Evolutionary conservation across 1,284 basidiomycete species (phyloP).

Genomic region (Trichosporon sp.): DNA sequence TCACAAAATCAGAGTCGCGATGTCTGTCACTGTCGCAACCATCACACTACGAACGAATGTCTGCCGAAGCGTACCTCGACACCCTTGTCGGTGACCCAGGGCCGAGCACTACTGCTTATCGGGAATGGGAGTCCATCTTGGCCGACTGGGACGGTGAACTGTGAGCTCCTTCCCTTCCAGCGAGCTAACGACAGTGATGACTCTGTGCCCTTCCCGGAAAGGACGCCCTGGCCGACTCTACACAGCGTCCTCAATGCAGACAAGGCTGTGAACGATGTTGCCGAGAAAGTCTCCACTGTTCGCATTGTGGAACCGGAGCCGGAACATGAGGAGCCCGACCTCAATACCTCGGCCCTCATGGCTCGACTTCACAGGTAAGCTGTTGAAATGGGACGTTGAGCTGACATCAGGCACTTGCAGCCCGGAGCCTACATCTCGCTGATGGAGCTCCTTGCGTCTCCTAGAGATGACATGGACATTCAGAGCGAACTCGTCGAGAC

Average conservation of each 20-base stretch:
- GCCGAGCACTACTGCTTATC: slow-evolving; percentile 9
- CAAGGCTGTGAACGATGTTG: background rate
- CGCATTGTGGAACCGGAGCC: background rate
- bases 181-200: background rate
- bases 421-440: slow-evolving; percentile 31
- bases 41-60: slow-evolving; percentile 11
- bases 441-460: slow-evolving; percentile 30
- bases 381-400: background rate
- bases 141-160: background rate
- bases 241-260: slow-evolving; percentile 6
- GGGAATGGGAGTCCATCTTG: slow-evolving; percentile 16
- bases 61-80: slow-evolving; percentile 12
- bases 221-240: slow-evolving; percentile 17
- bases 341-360: slow-evolving; percentile 5
- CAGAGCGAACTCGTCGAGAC: slow-evolving; percentile 72
- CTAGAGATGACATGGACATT: slow-evolving; percentile 59
- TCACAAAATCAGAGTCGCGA: background rate
- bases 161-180: background rate
- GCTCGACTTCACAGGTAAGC: slow-evolving; percentile 10
- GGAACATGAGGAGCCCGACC: slow-evolving; percentile 2
- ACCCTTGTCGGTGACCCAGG: slow-evolving; percentile 11
- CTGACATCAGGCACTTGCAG: slow-evolving; percentile 12
- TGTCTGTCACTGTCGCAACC: background rate
- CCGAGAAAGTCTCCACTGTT: background rate
- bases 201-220: background rate